phyloP scores from a whole-genome alignment of 2,329 filamentous ascomycete species.

The Trichoderma sp. region DNA sequence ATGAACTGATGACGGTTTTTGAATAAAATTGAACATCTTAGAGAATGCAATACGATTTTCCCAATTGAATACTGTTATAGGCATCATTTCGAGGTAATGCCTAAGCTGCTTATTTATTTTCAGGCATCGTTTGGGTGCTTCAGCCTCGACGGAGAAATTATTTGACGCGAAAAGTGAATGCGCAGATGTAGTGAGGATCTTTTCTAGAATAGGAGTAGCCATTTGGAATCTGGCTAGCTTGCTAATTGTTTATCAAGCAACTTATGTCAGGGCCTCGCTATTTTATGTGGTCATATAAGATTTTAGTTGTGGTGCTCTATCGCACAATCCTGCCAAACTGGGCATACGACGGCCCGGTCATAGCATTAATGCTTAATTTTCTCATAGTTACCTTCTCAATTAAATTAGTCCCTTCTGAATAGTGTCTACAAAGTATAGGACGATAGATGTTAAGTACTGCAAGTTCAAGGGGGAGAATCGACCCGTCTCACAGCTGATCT shows the following conservation, averaged over 20 bases:
- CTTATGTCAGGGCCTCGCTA: background rate
- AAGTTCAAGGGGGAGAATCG: no score
- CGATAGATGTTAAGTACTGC: no score
- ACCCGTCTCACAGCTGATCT: no score
- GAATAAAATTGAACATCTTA: background rate
- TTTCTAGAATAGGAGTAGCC: background rate
- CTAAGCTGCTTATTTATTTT: background rate
- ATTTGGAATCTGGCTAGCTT: background rate
- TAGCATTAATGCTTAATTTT: no score
- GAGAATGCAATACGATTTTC: background rate
- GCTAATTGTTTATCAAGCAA: background rate
- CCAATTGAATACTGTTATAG: background rate
- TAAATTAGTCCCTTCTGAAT: no score
- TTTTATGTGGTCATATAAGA: background rate
- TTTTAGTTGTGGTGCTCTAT: background rate
- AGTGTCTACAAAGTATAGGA: no score
- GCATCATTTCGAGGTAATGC: background rate
- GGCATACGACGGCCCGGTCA: background rate
- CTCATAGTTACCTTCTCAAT: no score
- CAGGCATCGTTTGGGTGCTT: background rate
- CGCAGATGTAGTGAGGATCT: background rate
- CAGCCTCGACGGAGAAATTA: background rate
- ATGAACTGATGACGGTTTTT: background rate
- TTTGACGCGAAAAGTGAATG: background rate
- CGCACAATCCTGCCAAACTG: background rate